A percentile compares a stretch with the other conserved stretches of the same genome.
Evolutionary conservation across 768 basidiomycete species (phyloP).

Genomic region (Neoboletus magnificus): DNA sequence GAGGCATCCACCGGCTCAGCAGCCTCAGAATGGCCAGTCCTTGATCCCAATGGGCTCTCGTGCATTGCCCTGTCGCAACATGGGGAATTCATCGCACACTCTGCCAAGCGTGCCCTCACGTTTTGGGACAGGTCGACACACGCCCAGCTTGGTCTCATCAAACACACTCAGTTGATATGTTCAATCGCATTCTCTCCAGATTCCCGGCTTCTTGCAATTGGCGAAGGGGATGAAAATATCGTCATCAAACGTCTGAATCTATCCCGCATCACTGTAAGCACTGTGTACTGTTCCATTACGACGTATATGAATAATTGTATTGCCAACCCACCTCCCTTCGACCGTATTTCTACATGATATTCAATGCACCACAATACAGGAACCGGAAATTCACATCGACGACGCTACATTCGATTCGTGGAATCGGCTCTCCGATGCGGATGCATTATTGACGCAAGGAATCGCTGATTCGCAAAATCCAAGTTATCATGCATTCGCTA

Average conservation of each 20-base stretch:
- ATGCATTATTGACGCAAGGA: too few species aligned
- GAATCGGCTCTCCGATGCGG: too few species aligned
- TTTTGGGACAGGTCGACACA: conserved; percentile 6
- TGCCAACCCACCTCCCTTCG: too few species aligned
- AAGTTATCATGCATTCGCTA: too few species aligned
- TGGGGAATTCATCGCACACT: not conserved
- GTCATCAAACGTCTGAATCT: not conserved
- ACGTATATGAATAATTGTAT: not conserved
- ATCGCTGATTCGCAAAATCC: too few species aligned
- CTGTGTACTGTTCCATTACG: not conserved
- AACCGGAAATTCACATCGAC: too few species aligned
- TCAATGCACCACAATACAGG: too few species aligned
- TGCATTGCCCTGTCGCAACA: not conserved
- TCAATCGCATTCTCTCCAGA: not conserved
- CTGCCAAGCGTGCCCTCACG: not conserved
- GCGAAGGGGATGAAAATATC: not conserved
- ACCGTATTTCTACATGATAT: too few species aligned
- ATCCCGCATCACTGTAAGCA: not conserved
- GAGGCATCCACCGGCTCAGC: too few species aligned
- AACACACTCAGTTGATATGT: not conserved
- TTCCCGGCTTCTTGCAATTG: not conserved
- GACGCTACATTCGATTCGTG: too few species aligned
- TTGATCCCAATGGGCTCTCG: fast-evolving
- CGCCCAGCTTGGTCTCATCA: not conserved
- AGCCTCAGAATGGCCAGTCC: too few species aligned